Evolutionary conservation across 371 early-diverging fungal genomes (phyloP).

Genomic region (Mucor mucedo): DNA sequence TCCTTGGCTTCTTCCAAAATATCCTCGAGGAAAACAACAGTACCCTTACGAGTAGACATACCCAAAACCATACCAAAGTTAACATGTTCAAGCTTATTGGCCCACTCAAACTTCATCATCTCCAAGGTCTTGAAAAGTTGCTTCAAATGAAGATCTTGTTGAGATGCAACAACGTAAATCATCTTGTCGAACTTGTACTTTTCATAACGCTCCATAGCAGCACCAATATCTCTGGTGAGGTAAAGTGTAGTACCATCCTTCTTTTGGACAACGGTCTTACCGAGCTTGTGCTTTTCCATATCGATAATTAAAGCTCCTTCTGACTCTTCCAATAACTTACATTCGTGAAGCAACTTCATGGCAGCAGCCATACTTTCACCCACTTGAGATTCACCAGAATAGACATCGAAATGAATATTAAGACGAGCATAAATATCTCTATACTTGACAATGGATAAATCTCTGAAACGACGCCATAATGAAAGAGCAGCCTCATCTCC

Average conservation of each 20-base stretch:
- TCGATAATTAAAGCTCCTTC: conserved; percentile 92
- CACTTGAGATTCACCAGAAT: conserved; percentile 98
- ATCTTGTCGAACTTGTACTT: conserved; percentile 93
- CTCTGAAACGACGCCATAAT: conserved; percentile 94
- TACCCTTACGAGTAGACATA: conserved; percentile 99
- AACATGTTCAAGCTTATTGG: conserved; percentile 87
- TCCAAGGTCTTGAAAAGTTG: conserved; percentile 96
- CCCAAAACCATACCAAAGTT: conserved; percentile 98
- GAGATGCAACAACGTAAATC: conserved; percentile 96
- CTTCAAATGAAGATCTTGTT: conserved; percentile 96
- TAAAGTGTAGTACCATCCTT: conserved; percentile 97
- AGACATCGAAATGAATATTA: conserved; percentile 96
- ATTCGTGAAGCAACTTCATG: conserved; percentile 72
- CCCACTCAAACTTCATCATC: conserved; percentile 82
- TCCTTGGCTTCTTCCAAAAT: conserved; percentile 93
- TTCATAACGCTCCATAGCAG: conserved; percentile 93
- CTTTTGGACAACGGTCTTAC: conserved; percentile 90
- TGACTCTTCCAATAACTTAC: conserved; percentile 75
- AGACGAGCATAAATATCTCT: conserved; percentile 92
- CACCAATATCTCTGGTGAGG: conserved; percentile 98
- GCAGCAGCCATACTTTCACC: conserved; percentile 80
- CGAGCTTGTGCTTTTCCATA: conserved; percentile 84
- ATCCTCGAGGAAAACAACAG: conserved; percentile 97
- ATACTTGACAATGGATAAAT: conserved; percentile 95
- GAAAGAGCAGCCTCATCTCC: conserved; percentile 87